Percentiles rank a stretch among this genome's conserved stretches.
phyloP scores from a whole-genome alignment of 805 yeast genomes.

The Kuraishia floccosa region DNA sequence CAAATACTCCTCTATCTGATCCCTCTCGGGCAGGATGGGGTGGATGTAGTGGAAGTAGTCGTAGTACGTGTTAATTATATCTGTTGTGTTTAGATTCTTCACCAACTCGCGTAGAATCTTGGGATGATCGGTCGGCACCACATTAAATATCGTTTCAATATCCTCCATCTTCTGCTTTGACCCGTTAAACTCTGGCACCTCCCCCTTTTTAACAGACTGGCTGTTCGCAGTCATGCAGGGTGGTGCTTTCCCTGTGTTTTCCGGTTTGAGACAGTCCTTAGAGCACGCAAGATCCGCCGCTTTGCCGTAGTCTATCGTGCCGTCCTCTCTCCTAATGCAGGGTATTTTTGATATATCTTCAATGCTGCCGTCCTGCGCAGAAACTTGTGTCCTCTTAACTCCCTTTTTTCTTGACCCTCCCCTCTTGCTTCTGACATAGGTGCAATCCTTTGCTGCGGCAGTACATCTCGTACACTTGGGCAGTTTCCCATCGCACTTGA shows the following conservation, averaged over 20 bases:
- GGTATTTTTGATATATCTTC: not conserved
- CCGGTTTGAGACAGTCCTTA: slow-evolving; percentile 14
- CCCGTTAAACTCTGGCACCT: slow-evolving; percentile 15
- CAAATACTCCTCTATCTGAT: slow-evolving; percentile 22
- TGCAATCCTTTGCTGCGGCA: slow-evolving; percentile 23
- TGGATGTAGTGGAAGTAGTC: slow-evolving; percentile 27
- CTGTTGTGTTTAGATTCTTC: slow-evolving; percentile 13
- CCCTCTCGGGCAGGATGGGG: slow-evolving; percentile 32
- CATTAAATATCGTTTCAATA: slow-evolving; percentile 10
- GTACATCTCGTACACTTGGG: slow-evolving; percentile 34
- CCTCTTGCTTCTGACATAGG: slow-evolving; percentile 37
- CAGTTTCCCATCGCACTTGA: slow-evolving; percentile 36
- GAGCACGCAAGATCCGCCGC: slow-evolving; percentile 13
- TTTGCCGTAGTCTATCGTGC: slow-evolving; percentile 18
- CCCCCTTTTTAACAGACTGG: not conserved
- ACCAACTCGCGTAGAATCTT: slow-evolving; percentile 6
- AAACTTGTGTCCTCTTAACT: slow-evolving; percentile 15
- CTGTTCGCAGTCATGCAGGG: slow-evolving; percentile 12
- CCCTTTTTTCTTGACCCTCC: slow-evolving; percentile 46
- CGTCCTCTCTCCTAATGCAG: too few species aligned
- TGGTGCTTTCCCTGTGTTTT: slow-evolving; percentile 14
- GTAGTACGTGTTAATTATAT: slow-evolving; percentile 21
- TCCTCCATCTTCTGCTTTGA: slow-evolving; percentile 14
- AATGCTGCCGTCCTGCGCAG: not conserved
- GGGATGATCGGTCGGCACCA: not conserved